A percentile compares a stretch with the other conserved stretches of the same genome.
These are phyloP conservation scores for Pleurotus eryngii DNA, from an alignment of 768 basidiomycete genomes.

Conservation along the genomic window DNA sequence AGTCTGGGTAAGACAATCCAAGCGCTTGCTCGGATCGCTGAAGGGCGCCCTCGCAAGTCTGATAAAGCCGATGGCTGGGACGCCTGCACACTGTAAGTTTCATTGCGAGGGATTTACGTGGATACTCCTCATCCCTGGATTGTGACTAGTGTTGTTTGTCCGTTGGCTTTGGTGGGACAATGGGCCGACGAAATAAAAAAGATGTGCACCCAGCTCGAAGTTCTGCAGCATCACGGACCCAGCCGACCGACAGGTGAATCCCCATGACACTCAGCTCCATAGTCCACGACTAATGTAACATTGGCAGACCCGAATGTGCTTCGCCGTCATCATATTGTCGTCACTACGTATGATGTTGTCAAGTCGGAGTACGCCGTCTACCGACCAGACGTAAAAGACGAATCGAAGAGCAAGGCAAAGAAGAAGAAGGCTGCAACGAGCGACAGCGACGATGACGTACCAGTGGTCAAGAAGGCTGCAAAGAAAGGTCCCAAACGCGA, in stretches of 20 bases:
- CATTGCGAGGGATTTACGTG: not conserved
- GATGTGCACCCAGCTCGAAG: slow-evolving; percentile 61
- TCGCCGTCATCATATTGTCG: slow-evolving; percentile 61
- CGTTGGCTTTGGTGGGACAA: slow-evolving; percentile 83
- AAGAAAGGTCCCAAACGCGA: slow-evolving; percentile 47
- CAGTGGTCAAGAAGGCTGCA: slow-evolving; percentile 30
- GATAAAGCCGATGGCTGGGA: slow-evolving; percentile 75
- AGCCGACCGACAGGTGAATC: slow-evolving; percentile 61
- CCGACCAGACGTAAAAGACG: slow-evolving; percentile 48
- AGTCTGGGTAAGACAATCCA: slow-evolving; percentile 92
- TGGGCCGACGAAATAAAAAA: slow-evolving; percentile 86
- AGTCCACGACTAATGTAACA: too few species aligned
- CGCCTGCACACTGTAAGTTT: slow-evolving; percentile 63
- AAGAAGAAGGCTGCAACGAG: slow-evolving; percentile 34
- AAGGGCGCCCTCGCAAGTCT: slow-evolving; percentile 66
- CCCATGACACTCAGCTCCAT: too few species aligned
- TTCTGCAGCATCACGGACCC: slow-evolving; percentile 83
- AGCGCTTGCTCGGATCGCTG: slow-evolving; percentile 81
- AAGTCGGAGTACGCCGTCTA: slow-evolving; percentile 72
- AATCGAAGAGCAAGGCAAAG: slow-evolving; percentile 39
- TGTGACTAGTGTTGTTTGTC: slow-evolving; percentile 71
- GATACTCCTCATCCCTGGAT: slow-evolving; percentile 2
- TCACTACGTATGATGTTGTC: slow-evolving; percentile 86
- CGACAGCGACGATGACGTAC: slow-evolving; percentile 26
- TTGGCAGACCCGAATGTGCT: slow-evolving; percentile 51